These are phyloP conservation scores for Eucalyptus grandis DNA, from an alignment of 345 rosid species.

Conservation along the genomic window DNA sequence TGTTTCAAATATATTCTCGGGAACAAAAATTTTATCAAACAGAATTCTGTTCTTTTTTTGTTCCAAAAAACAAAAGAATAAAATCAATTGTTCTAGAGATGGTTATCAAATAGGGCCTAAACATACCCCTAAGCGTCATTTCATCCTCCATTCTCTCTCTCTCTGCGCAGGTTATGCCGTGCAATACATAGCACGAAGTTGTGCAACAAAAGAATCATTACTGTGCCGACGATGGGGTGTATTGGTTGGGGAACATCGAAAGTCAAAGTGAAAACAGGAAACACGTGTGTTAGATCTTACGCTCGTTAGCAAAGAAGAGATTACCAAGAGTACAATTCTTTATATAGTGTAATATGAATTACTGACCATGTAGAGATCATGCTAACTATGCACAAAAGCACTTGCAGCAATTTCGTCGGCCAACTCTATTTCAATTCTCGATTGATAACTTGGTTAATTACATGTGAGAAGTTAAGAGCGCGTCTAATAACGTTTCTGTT, in stretches of 20 bases:
- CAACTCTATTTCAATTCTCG: background rate
- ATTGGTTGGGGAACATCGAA: background rate
- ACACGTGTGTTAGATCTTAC: background rate
- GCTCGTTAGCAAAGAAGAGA: background rate
- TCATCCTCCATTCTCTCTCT: background rate
- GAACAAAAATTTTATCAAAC: no score
- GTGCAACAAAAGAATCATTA: no score
- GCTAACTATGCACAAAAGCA: background rate
- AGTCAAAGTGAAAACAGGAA: background rate
- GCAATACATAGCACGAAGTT: background rate
- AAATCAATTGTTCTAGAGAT: no score
- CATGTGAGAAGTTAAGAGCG: background rate
- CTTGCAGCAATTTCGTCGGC: background rate
- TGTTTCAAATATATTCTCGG: no score
- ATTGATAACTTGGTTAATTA: background rate
- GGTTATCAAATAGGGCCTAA: no score
- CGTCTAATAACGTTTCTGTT: no score
- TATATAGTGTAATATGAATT: background rate
- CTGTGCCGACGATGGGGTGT: background rate
- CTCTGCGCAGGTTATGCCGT: background rate
- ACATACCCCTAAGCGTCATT: background rate
- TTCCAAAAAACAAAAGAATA: no score
- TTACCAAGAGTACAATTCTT: background rate
- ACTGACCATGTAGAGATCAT: background rate
- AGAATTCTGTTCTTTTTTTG: no score